A percentile compares a stretch with the other conserved stretches of the same genome.
Conservation (phyloP, 441 rosid genomes). For the Croton setiger region DNA sequence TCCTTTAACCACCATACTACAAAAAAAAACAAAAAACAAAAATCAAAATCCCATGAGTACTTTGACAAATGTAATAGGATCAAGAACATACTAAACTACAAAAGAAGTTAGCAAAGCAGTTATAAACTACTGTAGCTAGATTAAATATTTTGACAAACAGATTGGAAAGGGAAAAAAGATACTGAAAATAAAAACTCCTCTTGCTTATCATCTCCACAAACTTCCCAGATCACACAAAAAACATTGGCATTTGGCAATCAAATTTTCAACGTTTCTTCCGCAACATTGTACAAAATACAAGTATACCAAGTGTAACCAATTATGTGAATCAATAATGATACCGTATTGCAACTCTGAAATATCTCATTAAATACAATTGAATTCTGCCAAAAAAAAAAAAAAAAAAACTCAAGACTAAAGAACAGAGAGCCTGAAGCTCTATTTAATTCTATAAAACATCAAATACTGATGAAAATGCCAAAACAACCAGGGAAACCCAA, state of each 20-base stretch:
- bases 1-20: constrained; percentile 79
- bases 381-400: neutral
- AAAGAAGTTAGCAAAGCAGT: neutral
- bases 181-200: neutral
- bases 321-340: constrained; percentile 9
- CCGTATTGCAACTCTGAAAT: constrained; percentile 12
- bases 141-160: constrained; percentile 7
- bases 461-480: neutral
- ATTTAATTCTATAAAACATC: constrained; percentile 3
- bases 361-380: constrained; percentile 12
- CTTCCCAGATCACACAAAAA: neutral
- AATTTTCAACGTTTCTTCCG: constrained; percentile 8
- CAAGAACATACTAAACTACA: constrained; percentile 15
- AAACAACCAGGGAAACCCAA: constrained; percentile 14
- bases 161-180: neutral
- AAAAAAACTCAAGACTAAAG: neutral
- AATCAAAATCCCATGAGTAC: constrained; percentile 31
- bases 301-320: constrained; percentile 14
- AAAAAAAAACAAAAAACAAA: constrained; percentile 16
- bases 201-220: neutral
- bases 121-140: neutral
- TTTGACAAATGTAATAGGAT: constrained; percentile 20
- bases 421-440: constrained; percentile 10
- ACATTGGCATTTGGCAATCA: constrained; percentile 8
- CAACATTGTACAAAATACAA: neutral